phyloP scores from a whole-genome alignment of 768 basidiomycete genomes.

The button mushroom (Agaricus bisporus) region DNA sequence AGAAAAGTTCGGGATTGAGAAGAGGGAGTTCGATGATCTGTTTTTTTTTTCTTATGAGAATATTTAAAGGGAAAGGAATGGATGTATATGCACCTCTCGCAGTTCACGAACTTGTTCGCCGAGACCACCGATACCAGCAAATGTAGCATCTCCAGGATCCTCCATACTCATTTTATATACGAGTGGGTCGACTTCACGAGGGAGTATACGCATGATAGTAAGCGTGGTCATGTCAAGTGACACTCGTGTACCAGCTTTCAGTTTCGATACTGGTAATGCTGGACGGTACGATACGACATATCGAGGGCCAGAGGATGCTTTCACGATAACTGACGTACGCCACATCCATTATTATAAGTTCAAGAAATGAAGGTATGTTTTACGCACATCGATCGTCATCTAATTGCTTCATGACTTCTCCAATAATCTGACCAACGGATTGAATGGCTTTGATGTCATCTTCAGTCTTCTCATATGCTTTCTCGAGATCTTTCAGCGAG shows the following conservation, averaged over 20 bases:
- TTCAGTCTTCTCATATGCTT: constrained; percentile 90
- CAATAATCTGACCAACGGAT: constrained; percentile 98
- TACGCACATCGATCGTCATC: constrained; percentile 93
- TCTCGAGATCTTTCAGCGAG: constrained; percentile 84
- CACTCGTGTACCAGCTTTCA: constrained; percentile 91
- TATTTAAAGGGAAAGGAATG: not conserved
- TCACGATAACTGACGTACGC: constrained; percentile 77
- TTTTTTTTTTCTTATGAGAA: not conserved
- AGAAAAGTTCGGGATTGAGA: constrained; percentile 89
- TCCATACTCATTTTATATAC: constrained; percentile 99
- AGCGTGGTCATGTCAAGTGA: constrained; percentile 99
- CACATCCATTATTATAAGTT: not conserved
- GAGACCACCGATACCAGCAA: constrained; percentile 95
- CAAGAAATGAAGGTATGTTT: not conserved
- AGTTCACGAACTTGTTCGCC: constrained; percentile 95
- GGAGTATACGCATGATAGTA: constrained; percentile 97
- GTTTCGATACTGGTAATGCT: constrained; percentile 82
- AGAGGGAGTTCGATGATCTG: constrained; percentile 95
- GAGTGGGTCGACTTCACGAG: constrained; percentile 94
- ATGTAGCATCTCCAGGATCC: constrained; percentile 91
- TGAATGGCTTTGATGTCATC: constrained; percentile 99
- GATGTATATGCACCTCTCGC: constrained; percentile 61
- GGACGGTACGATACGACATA: constrained; percentile 98
- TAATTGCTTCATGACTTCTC: constrained; percentile 97
- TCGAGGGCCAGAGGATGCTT: constrained; percentile 95